Percentiles rank a stretch among this genome's conserved stretches.
phyloP scores from a whole-genome alignment of 805 yeast genomes.

The Lachancea lanzarotensis region DNA sequence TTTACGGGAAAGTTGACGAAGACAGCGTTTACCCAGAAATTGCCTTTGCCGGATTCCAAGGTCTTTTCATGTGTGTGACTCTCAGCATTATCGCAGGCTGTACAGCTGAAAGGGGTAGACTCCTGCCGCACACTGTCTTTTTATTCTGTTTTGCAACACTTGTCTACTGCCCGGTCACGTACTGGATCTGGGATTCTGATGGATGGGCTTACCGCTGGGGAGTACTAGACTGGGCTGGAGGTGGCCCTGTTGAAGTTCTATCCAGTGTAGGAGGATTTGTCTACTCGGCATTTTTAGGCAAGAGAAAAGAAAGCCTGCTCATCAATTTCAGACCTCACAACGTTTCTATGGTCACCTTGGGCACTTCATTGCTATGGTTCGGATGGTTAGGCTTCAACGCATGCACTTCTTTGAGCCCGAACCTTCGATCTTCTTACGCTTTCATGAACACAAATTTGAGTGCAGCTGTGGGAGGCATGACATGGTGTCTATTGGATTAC shows the following conservation, averaged over 20 bases:
- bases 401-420: conserved; percentile 77
- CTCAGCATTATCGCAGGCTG: conserved; percentile 89
- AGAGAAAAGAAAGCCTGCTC: conserved; percentile 66
- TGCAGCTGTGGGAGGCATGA: conserved; percentile 83
- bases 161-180: conserved; percentile 91
- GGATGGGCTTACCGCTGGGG: conserved; percentile 96
- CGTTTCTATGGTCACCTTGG: conserved; percentile 83
- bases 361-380: conserved; percentile 80
- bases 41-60: conserved; percentile 79
- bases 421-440: conserved; percentile 78
- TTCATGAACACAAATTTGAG: conserved; percentile 86
- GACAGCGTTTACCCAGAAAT: conserved; percentile 65
- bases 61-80: conserved; percentile 90
- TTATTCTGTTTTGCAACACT: conserved; percentile 83
- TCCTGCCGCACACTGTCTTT: conserved; percentile 77
- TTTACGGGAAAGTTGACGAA: conserved; percentile 41
- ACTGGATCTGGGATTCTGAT: conserved; percentile 88
- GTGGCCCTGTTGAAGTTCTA: conserved; percentile 92
- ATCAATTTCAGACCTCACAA: conserved; percentile 93
- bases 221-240: conserved; percentile 94
- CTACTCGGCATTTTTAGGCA: conserved; percentile 71
- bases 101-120: conserved; percentile 86
- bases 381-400: conserved; percentile 98
- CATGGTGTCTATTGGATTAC: conserved; percentile 89
- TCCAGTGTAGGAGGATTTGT: conserved; percentile 91